Base-by-base conservation (phyloP, 257 asterid genomes). In the Solanum pennellii region DNA sequence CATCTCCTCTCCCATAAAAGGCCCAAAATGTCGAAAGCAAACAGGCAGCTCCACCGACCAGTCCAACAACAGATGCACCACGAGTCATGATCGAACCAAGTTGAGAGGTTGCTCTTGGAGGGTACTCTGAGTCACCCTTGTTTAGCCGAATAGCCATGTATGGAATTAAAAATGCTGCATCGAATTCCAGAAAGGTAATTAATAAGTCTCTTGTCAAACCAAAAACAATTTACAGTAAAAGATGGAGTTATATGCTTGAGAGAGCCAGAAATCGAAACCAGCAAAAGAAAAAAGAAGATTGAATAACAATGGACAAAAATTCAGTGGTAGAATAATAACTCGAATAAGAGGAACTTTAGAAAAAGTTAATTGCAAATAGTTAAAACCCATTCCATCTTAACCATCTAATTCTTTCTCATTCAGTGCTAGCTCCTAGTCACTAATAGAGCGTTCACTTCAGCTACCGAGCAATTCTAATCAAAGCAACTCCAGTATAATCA, bases 101-200 rank as follows among this genome's bases (percentile, higher is more conserved):
- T 47, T 89, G 85, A 75, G 98, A 93, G 65, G 90, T 88, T 88
- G 88, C 90, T 86, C 85, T 89, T 82, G 94, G 93, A 87, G 90
- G 79, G 85, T 79, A 21, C 37, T 89, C 92, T 25, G 52, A 82
- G 49, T 89, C 92, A 10, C 83, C 87, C 77, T 89, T 88, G 12
- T 96, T 95, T 86, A 97, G 92, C 29, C 99, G 95, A 87, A 97
- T 88, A 80, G 99, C 99, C 98, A 97, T 95, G 91, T 94, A 97
- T 44, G 99, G 99, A 62, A 97, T 93, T 86, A 97, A 92, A 92
- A 95, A 94, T 69, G 99, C 99, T 97, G 95, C 91, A 94, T 41
- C 65, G 5, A 15, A n/a, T 44, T 44, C 74, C 44, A 29, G 49
- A 80, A 47, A 5, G 44, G 6, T 29, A 29, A 80, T 16, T 47